These are phyloP conservation scores for Alternaria panax DNA, from an alignment of 2,329 filamentous ascomycete genomes.

Conservation along the genomic window DNA sequence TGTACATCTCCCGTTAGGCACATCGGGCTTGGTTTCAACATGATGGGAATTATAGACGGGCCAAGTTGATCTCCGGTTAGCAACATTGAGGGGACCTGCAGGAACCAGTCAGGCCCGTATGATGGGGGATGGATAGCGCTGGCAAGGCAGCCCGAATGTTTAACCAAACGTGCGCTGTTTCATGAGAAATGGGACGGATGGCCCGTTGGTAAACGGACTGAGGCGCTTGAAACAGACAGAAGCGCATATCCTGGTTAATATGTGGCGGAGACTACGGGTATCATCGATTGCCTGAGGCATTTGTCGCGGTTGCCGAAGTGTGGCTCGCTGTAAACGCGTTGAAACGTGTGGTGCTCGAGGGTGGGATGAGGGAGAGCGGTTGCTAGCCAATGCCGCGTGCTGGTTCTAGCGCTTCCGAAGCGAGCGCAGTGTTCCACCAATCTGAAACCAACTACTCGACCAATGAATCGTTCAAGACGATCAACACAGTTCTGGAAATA, in stretches of 20 bases:
- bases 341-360: slow-evolving; percentile 27
- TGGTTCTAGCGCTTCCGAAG: slow-evolving; percentile 18
- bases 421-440: slow-evolving; percentile 9
- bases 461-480: slow-evolving; percentile 8
- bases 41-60: slow-evolving; percentile 11
- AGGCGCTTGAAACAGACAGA: slow-evolving; percentile 37
- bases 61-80: slow-evolving; percentile 27
- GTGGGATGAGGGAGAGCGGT: slow-evolving; percentile 17
- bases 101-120: slow-evolving; percentile 24
- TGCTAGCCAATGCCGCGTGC: slow-evolving; percentile 17
- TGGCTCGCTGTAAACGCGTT: slow-evolving; percentile 24
- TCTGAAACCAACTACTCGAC: slow-evolving; percentile 18
- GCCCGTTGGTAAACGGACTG: slow-evolving; percentile 20
- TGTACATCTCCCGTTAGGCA: slow-evolving; percentile 22
- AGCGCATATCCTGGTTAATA: slow-evolving; percentile 18
- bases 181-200: slow-evolving; percentile 39
- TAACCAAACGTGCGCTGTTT: slow-evolving; percentile 37
- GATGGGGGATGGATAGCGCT: slow-evolving; percentile 21
- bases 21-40: slow-evolving; percentile 34
- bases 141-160: slow-evolving; percentile 27
- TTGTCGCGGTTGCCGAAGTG: slow-evolving; percentile 1
- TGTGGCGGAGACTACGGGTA: slow-evolving; percentile 18
- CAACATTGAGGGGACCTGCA: slow-evolving; percentile 27
- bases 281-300: slow-evolving; percentile 12
- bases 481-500: not conserved